Percentiles rank a stretch among this genome's conserved stretches.
These are phyloP conservation scores for Gracilaria vermiculophylla DNA, from an alignment of 23 red algal genomes.

Conservation along the genomic window DNA sequence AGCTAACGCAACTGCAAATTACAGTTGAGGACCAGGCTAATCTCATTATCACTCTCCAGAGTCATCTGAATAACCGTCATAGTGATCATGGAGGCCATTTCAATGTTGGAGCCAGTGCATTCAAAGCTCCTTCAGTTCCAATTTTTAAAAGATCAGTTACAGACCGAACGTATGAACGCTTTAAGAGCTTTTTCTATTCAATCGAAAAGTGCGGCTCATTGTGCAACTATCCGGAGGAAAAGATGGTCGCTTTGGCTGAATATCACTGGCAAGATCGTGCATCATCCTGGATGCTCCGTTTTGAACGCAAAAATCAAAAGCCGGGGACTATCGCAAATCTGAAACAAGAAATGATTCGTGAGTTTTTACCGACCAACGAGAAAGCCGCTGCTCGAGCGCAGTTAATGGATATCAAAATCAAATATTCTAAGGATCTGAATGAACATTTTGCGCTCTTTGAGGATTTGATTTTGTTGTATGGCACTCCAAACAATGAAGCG, in stretches of 20 bases:
- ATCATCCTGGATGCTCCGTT: not conserved
- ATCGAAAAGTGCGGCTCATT: not conserved
- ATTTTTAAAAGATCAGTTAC: too few relatives aligned
- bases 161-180: too few relatives aligned
- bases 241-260: slow-evolving; percentile 22
- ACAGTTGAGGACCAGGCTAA: too few relatives aligned
- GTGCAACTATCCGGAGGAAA: slow-evolving; percentile 5
- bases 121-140: too few relatives aligned
- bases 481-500: slow-evolving; percentile 1
- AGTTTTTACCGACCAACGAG: slow-evolving; percentile 29
- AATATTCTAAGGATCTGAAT: not conserved
- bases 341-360: slow-evolving; percentile 1
- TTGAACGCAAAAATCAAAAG: slow-evolving; percentile 19
- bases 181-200: slow-evolving; percentile 2
- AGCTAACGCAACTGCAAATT: too few relatives aligned
- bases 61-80: too few relatives aligned
- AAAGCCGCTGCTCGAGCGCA: slow-evolving; percentile 11
- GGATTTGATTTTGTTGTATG: slow-evolving; percentile 1
- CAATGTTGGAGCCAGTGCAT: too few relatives aligned
- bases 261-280: slow-evolving; percentile 39
- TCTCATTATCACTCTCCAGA: too few relatives aligned
- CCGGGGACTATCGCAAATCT: not conserved
- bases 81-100: too few relatives aligned
- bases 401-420: slow-evolving; percentile 26
- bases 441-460: slow-evolving; percentile 4